Evolutionary conservation across 2,329 filamentous ascomycete genomes (phyloP), one percentile per base, ranked within the genome.

Genomic region (Cyclaneusma minus): DNA sequence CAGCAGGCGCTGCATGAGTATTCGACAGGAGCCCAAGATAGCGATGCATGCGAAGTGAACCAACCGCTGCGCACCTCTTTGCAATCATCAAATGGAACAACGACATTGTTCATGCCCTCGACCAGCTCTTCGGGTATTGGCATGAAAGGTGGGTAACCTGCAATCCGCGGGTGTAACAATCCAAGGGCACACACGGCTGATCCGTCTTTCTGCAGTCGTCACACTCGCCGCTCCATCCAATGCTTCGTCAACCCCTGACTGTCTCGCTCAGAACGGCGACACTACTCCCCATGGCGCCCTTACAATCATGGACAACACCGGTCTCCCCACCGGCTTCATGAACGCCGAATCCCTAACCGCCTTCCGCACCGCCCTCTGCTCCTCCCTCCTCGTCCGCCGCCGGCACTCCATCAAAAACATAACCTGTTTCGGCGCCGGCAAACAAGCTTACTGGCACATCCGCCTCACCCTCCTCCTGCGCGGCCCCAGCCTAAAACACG

Each of bases 371-470:
- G 77, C 80, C 1, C 57, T 87, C 7, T 70, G 70, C 2, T 77
- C 75, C 4, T 67, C 75, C 28, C 70, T 74, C 14, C 60, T 83
- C 0, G 58, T 83, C 17, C 50, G 53, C 12, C 65, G 64, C 19
- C 79, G 87, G 29, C 58, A 65, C 29, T 64, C 65, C 15, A 75
- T 92, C 21, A 73, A 76, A 44, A 81, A 74, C 9, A 46, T 94
- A 7, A 74, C 77, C 9, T 76, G 92, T 28, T 95, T 94, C 48
- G 87, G 87, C 13, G 75, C 78, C 17, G 87, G 87, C 23, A 72
- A 77, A 39, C 85, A 94, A 55, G 87, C 87, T 8, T 92, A 87
- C 56, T 95, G 85, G 85, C 87, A 94, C 48, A 70, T 92, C 22
- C 75, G 84, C 1, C 64, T 95, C 4, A 76, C 85, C 1, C 62